Conservation (phyloP, 495 filamentous ascomycete genomes). For the Penicillium subrubescens region DNA sequence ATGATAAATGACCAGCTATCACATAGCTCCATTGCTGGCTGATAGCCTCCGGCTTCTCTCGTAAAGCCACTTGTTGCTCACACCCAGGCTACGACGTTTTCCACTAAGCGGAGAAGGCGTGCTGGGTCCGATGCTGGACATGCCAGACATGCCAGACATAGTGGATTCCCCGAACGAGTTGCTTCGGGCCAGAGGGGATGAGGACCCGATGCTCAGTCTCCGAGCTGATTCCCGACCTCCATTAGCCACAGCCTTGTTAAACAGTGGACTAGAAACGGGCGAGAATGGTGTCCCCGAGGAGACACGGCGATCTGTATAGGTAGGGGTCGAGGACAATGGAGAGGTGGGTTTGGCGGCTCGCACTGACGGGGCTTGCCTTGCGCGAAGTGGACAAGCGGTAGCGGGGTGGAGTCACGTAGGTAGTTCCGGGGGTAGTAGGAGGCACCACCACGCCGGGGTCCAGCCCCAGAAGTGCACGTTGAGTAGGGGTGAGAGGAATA, state of each 20-base stretch:
- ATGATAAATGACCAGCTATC: constrained; percentile 15
- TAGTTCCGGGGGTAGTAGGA: constrained; percentile 64
- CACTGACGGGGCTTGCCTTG: constrained; percentile 42
- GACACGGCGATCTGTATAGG: constrained; percentile 43
- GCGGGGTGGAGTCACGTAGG: constrained; percentile 82
- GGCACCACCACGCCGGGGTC: constrained; percentile 61
- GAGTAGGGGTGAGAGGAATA: constrained; percentile 87
- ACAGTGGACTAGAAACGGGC: constrained; percentile 61
- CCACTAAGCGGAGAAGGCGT: constrained; percentile 64
- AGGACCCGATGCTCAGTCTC: constrained; percentile 63
- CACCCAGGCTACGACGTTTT: constrained; percentile 67
- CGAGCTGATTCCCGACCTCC: constrained; percentile 53
- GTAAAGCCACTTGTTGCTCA: constrained; percentile 93
- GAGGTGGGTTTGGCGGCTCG: constrained; percentile 56
- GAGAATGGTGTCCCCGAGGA: constrained; percentile 50
- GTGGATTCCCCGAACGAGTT: constrained; percentile 49
- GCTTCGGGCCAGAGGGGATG: constrained; percentile 42
- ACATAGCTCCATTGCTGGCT: constrained; percentile 44
- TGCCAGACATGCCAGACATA: background rate
- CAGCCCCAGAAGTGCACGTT: constrained; percentile 82
- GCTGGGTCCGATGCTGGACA: constrained; percentile 40
- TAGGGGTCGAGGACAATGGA: constrained; percentile 48
- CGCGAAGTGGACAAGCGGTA: constrained; percentile 78
- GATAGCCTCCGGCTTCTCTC: constrained; percentile 61
- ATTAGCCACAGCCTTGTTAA: constrained; percentile 66